Conservation (phyloP, 2,329 filamentous ascomycete genomes). For the Clathrospora elynae region DNA sequence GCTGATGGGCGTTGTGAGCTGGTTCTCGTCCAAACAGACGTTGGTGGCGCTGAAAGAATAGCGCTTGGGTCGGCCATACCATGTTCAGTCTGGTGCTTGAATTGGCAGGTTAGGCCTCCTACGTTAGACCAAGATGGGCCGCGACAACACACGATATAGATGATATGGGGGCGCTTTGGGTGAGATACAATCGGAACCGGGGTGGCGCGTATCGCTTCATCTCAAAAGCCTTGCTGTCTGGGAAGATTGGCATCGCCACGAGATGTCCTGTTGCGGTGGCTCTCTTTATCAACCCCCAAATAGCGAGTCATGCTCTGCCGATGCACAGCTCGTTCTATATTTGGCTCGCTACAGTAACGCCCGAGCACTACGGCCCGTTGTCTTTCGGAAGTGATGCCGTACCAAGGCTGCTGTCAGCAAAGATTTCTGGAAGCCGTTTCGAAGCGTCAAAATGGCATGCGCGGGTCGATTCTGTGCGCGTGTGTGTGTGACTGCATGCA, state of each 20-base stretch:
- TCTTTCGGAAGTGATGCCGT: slow-evolving; percentile 25
- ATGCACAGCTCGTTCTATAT: slow-evolving; percentile 21
- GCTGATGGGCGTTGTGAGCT: slow-evolving; percentile 22
- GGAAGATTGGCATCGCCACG: slow-evolving; percentile 32
- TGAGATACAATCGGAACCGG: slow-evolving; percentile 25
- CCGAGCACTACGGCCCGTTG: slow-evolving; percentile 26
- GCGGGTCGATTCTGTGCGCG: slow-evolving; percentile 7
- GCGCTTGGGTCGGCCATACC: slow-evolving; percentile 33
- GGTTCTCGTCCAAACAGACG: slow-evolving; percentile 28
- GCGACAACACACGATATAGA: slow-evolving; percentile 27
- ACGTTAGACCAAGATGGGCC: slow-evolving; percentile 22
- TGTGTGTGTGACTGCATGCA: slow-evolving; percentile 7
- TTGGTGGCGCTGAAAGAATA: slow-evolving; percentile 39
- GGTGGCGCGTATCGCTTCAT: slow-evolving; percentile 30
- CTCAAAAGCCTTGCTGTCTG: slow-evolving; percentile 29
- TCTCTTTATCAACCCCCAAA: slow-evolving; percentile 15
- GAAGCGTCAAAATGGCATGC: slow-evolving; percentile 13
- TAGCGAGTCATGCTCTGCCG: slow-evolving; percentile 22
- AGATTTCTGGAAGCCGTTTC: slow-evolving; percentile 24
- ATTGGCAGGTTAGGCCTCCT: slow-evolving; percentile 31
- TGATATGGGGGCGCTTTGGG: slow-evolving; percentile 23
- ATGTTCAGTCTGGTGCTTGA: slow-evolving; percentile 30
- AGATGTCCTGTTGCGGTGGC: slow-evolving; percentile 18
- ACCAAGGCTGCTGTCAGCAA: slow-evolving; percentile 21
- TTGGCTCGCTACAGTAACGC: slow-evolving; percentile 20